Base-by-base conservation (phyloP, 1,284 basidiomycete genomes). In the Leucoagaricus sp. region DNA sequence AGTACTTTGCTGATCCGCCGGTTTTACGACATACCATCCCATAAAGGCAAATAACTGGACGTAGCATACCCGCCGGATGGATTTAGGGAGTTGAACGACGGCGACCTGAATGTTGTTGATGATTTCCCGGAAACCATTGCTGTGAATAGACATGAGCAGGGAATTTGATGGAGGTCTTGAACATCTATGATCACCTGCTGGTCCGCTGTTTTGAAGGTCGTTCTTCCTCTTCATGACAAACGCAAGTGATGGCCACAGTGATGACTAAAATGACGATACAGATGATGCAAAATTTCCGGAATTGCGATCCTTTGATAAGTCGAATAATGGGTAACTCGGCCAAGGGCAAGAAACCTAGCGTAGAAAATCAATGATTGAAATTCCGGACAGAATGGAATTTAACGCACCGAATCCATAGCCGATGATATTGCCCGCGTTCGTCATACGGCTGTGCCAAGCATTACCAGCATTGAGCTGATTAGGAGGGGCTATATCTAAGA, bases 361-460 rank as follows among this genome's bases (percentile, higher is more conserved):
- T 12, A 25, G 12, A 54, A 19, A 54, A 54, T 51, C 55, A 31
- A 50, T 34, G 19, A 49, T 56, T 21, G 19, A 23, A 50, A 45
- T 5, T 5, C 44, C 31, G 41, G n/a, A 55, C 28, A 31, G 36
- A 29, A 31, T 46, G 26, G 26, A 17, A 36, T 36, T 36, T 23
- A 13, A 68, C 81, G 59, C 67, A 88, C 92, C 94, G 66, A 95
- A 89, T 1, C 91, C 91, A 72, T 89, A 97, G 1, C 96, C 95
- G 62, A 96, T 73, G 53, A 97, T 96, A 67, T 95, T 97, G 23
- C 94, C 95, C n/a, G 93, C 86, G 68, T 97, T 94, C 47, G 87
- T 89, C 91, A 97, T 96, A 57, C 94, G 81, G 15, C 95, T 93
- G 64, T 98, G 94, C 96, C 96, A 99, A n/a, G 96, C 96, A 74